These are phyloP conservation scores for Endocalyx cinctus DNA, from an alignment of 2,329 filamentous ascomycete genomes.

Conservation along the genomic window DNA sequence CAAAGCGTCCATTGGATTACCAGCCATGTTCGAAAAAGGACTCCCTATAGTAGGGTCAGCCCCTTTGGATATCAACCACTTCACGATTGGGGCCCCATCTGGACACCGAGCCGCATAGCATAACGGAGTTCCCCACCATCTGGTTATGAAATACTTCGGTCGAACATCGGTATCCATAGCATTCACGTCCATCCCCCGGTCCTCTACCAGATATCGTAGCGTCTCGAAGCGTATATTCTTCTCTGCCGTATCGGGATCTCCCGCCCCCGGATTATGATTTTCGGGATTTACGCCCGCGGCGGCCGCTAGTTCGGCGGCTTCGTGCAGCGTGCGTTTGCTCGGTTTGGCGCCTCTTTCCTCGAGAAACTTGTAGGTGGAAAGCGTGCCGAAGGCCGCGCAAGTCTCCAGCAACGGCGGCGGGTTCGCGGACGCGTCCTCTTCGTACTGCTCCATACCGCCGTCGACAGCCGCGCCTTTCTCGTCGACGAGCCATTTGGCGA, in stretches of 20 bases:
- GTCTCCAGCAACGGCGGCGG: constrained; percentile 4
- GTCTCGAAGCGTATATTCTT: neutral
- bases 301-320: constrained; percentile 1
- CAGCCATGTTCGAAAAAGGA: too few relatives aligned
- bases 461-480: constrained; percentile 5
- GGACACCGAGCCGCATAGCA: constrained; percentile 2
- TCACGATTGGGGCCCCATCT: constrained; percentile 2
- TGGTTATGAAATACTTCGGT: too few relatives aligned
- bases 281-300: constrained; percentile 1
- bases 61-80: constrained; percentile 5
- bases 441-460: neutral
- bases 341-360: constrained; percentile 3
- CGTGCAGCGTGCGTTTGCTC: constrained; percentile 2
- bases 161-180: constrained; percentile 2
- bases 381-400: constrained; percentile 3
- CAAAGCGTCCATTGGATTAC: too few relatives aligned
- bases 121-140: constrained; percentile 5
- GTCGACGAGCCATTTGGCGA: constrained; percentile 4
- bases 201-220: constrained; percentile 5
- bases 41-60: constrained; percentile 3
- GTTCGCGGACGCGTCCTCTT: neutral
- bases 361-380: constrained; percentile 5
- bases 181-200: constrained; percentile 4
- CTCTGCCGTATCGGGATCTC: neutral
- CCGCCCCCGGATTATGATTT: neutral